Percentiles rank a stretch among this genome's conserved stretches.
These are phyloP conservation scores for Wickerhamomyces sydowiorum DNA, from an alignment of 805 yeast species.

Conservation along the genomic window DNA sequence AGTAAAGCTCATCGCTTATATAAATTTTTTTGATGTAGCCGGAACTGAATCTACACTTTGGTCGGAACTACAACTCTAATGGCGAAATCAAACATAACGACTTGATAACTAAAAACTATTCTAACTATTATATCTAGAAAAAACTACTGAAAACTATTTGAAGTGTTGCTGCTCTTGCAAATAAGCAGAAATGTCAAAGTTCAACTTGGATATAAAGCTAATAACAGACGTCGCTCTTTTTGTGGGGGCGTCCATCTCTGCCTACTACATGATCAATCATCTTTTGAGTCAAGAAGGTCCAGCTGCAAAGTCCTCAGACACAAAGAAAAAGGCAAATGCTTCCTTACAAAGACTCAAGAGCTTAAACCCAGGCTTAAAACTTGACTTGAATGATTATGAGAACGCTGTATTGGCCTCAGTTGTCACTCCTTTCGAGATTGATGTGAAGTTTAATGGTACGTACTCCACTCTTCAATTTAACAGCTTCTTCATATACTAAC, in stretches of 20 bases:
- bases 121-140: too few relatives aligned
- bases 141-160: too few relatives aligned
- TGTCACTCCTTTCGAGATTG: slow-evolving; percentile 79
- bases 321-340: slow-evolving; percentile 53
- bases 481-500: slow-evolving; percentile 1
- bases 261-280: slow-evolving; percentile 53
- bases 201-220: slow-evolving; percentile 31
- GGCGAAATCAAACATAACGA: not conserved
- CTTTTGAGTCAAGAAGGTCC: slow-evolving; percentile 38
- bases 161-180: too few relatives aligned
- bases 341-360: slow-evolving; percentile 52
- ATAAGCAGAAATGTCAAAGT: slow-evolving; percentile 19
- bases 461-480: not conserved
- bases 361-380: slow-evolving; percentile 50
- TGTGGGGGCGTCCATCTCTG: slow-evolving; percentile 62
- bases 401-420: slow-evolving; percentile 69
- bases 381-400: slow-evolving; percentile 69
- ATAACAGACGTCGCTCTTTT: slow-evolving; percentile 43
- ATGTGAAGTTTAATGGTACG: slow-evolving; percentile 51
- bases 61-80: too few relatives aligned
- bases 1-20: slow-evolving; percentile 1
- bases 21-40: not conserved
- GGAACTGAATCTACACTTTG: not conserved
- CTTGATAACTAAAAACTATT: not conserved
- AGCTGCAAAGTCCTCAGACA: slow-evolving; percentile 47